A percentile compares a stretch with the other conserved stretches of the same genome.
These are phyloP conservation scores for Boletus sp. DNA, from an alignment of 768 basidiomycete genomes.

Conservation along the genomic window DNA sequence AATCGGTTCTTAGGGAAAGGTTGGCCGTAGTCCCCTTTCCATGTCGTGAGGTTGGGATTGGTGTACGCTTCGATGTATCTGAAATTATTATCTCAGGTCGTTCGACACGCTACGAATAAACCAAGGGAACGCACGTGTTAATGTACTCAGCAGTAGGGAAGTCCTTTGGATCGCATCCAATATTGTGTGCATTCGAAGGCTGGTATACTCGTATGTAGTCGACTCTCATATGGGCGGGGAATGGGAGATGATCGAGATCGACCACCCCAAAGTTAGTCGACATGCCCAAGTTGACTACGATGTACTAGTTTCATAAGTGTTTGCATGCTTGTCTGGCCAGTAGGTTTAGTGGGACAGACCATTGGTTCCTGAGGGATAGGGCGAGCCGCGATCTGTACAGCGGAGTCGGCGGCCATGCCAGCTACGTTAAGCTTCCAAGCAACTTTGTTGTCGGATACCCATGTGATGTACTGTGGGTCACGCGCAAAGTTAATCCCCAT, in stretches of 20 bases:
- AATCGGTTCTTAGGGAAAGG: slow-evolving; percentile 50
- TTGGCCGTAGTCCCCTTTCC: slow-evolving; percentile 43
- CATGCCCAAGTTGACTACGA: slow-evolving; percentile 58
- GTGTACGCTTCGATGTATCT: slow-evolving; percentile 69
- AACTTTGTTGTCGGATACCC: slow-evolving; percentile 65
- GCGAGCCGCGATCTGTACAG: slow-evolving; percentile 58
- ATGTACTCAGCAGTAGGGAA: slow-evolving; percentile 77
- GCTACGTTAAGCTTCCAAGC: slow-evolving; percentile 74
- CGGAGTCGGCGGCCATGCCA: slow-evolving; percentile 61
- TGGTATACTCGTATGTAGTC: slow-evolving; percentile 76
- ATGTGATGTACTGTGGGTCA: slow-evolving; percentile 68
- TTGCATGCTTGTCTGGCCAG: neutral
- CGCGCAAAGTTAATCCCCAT: neutral
- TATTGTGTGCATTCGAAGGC: slow-evolving; percentile 52
- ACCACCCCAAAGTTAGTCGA: slow-evolving; percentile 57
- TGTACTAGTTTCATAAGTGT: slow-evolving; percentile 36
- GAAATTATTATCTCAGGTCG: neutral
- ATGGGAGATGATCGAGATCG: slow-evolving; percentile 49
- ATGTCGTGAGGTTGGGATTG: slow-evolving; percentile 49
- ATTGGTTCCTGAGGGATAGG: slow-evolving; percentile 83
- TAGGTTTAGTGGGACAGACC: slow-evolving; percentile 42
- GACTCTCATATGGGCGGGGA: slow-evolving; percentile 47
- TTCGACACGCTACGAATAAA: neutral
- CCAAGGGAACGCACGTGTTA: slow-evolving; percentile 39
- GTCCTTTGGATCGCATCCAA: slow-evolving; percentile 66